Base-by-base conservation (phyloP, 2,329 filamentous ascomycete genomes). In the Cladosporium oxysporum region DNA sequence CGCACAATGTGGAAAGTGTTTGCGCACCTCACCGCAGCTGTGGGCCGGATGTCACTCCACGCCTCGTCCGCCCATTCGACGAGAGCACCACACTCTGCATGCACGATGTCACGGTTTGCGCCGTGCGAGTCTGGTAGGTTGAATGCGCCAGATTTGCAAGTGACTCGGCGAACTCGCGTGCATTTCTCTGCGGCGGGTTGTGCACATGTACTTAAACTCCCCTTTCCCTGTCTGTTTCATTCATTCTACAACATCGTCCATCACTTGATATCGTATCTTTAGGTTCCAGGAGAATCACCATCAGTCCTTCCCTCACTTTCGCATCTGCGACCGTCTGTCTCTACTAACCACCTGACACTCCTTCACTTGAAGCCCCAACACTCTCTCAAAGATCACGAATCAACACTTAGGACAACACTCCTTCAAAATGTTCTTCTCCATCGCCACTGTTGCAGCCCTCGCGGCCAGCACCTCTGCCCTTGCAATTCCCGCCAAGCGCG, bases 381-480 rank as follows among this genome's bases (percentile, higher is more conserved):
- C 33, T 63, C 61, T 57, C 61, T 63, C 18, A 58, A 49, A 59
- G 49, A 65, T 31, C 44, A 60, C 55, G 55, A 60, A 59, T 53
- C 53, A 52, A 59, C 16, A 3, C 18, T 31, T 28, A 44, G 49
- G 50, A 63, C 44, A 33, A 37, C 41, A 53, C 53, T 52, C 52
- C n/a, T 41, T 64, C 21, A 57, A 65, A n/a, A 69, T 67, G 67
- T 67, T 67, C 28, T 68, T 66, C 66, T 68, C 68, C 29, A 41
- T 66, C 21, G 62, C 58, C 41, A 64, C 66, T 37, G 55, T 68
- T 50, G 69, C 57, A 41, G 68, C 69, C 64, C 65, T 73, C 12
- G 67, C 68, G 50, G 50, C 67, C 57, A 67, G 69, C 52, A 58
- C 69, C 33, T 57, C 66, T 58, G 67, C 69, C 16, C 37, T 44